A percentile compares a stretch with the other conserved stretches of the same genome.
Conservation (phyloP, 148 eudicot species). For the Tetragonia tetragonoides region DNA sequence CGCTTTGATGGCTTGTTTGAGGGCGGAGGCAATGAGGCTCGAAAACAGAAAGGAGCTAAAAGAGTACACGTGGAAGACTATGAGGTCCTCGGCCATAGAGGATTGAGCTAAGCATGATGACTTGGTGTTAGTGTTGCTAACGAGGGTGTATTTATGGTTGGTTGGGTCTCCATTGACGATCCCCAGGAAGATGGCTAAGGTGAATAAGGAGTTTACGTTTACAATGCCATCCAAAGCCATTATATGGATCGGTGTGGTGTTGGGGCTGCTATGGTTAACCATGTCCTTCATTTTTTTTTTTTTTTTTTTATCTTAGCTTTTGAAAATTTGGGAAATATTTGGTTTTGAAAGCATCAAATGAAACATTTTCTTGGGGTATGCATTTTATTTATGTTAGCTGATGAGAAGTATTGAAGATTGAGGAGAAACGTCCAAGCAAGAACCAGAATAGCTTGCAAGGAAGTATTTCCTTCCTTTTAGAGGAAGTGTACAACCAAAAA, state of each 20-base stretch:
- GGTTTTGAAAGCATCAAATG: not conserved
- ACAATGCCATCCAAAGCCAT: constrained; percentile 35
- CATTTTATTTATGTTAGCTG: constrained; percentile 11
- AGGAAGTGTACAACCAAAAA: not conserved
- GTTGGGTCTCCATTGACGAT: constrained; percentile 26
- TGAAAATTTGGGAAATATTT: not conserved
- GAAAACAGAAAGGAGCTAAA: constrained; percentile 25
- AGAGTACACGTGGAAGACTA: constrained; percentile 30
- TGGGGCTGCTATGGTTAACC: not conserved
- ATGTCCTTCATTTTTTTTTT: constrained; percentile 7
- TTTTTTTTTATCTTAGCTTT: too few relatives aligned
- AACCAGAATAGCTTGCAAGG: constrained; percentile 15
- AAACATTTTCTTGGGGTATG: not conserved
- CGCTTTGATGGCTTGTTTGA: constrained; percentile 26
- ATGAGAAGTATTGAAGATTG: not conserved
- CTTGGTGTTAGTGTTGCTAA: not conserved
- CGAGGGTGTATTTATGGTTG: constrained; percentile 12
- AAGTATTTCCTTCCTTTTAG: constrained; percentile 6
- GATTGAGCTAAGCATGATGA: constrained; percentile 23
- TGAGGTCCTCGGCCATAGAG: constrained; percentile 21
- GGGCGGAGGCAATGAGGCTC: constrained; percentile 29
- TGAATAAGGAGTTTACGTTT: constrained; percentile 30
- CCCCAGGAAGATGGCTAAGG: constrained; percentile 31
- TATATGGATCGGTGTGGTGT: constrained; percentile 25
- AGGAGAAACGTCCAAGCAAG: constrained; percentile 27